phyloP scores from a whole-genome alignment of 495 filamentous ascomycete species.

The Aspergillus hancockii region DNA sequence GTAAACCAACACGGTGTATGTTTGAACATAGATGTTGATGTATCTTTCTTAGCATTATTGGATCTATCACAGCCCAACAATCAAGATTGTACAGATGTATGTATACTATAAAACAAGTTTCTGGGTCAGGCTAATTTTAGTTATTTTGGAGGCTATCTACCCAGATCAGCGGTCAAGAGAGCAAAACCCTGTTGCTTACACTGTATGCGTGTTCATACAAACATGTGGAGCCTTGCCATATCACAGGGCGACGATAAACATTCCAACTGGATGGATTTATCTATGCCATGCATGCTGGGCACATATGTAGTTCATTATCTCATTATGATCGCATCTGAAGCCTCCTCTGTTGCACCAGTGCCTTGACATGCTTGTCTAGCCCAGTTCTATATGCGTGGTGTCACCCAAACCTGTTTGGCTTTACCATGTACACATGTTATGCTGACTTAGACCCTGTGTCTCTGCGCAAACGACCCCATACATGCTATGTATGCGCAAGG shows the following conservation, averaged over 20 bases:
- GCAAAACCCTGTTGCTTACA: neutral
- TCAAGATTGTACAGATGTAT: neutral
- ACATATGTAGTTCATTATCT: conserved; percentile 3
- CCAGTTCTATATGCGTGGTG: neutral
- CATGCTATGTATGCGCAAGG: neutral
- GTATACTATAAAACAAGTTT: neutral
- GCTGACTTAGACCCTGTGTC: neutral
- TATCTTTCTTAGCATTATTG: neutral
- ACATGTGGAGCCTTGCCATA: neutral
- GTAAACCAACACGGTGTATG: no score
- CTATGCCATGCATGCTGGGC: conserved; percentile 7
- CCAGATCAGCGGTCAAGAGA: neutral
- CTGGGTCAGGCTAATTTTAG: neutral
- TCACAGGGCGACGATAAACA: neutral
- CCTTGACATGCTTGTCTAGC: neutral
- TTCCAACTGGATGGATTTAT: conserved; percentile 7
- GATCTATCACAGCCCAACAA: neutral
- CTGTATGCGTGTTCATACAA: neutral
- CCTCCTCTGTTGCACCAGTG: neutral
- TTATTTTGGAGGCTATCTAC: neutral
- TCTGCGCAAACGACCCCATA: neutral
- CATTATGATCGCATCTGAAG: neutral
- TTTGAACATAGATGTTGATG: neutral
- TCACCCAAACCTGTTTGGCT: conserved; percentile 3
- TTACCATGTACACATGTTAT: neutral